Evolutionary conservation across 2,329 filamentous ascomycete genomes (phyloP).

Genomic region (Geosmithia flava): DNA sequence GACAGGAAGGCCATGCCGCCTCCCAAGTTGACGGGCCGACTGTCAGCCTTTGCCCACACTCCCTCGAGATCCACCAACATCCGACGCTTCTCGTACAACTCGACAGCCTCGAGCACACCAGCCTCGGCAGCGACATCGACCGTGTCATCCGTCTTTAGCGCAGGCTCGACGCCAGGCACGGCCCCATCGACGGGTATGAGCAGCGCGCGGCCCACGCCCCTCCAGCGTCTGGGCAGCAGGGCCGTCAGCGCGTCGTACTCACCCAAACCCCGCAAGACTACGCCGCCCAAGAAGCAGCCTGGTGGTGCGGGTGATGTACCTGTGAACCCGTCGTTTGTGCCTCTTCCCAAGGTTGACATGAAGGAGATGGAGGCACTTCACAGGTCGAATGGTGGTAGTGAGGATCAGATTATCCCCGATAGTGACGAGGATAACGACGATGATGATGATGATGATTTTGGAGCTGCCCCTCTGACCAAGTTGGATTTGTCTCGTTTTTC

Average conservation of each 20-base stretch:
- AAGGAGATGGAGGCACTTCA: conserved; percentile 41
- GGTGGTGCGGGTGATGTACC: conserved; percentile 18
- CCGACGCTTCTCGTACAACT: conserved; percentile 21
- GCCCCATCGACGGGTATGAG: conserved; percentile 23
- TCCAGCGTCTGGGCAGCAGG: conserved; percentile 38
- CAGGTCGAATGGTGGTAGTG: conserved; percentile 30
- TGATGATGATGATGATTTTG: conserved; percentile 14
- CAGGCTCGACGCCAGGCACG: conserved; percentile 24
- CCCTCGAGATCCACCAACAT: conserved; percentile 18
- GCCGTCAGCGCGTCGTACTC: conserved; percentile 19
- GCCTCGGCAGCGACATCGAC: conserved; percentile 18
- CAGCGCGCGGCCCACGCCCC: conserved; percentile 31
- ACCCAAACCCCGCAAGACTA: conserved; percentile 12
- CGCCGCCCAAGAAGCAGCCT: conserved; percentile 5
- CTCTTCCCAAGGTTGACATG: conserved; percentile 40
- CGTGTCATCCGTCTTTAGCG: conserved; percentile 22
- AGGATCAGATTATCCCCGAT: conserved; percentile 42
- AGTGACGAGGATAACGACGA: conserved; percentile 31
- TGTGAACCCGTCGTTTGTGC: conserved; percentile 41
- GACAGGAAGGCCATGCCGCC: conserved; percentile 12
- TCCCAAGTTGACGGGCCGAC: conserved; percentile 9
- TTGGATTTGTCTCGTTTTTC: conserved; percentile 36
- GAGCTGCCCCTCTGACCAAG: conserved; percentile 14
- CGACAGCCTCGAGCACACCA: conserved; percentile 4
- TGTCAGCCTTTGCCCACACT: conserved; percentile 7